Evolutionary conservation across 148 eudicot species (phyloP).

Genomic region (Salicornia ramosissima): DNA sequence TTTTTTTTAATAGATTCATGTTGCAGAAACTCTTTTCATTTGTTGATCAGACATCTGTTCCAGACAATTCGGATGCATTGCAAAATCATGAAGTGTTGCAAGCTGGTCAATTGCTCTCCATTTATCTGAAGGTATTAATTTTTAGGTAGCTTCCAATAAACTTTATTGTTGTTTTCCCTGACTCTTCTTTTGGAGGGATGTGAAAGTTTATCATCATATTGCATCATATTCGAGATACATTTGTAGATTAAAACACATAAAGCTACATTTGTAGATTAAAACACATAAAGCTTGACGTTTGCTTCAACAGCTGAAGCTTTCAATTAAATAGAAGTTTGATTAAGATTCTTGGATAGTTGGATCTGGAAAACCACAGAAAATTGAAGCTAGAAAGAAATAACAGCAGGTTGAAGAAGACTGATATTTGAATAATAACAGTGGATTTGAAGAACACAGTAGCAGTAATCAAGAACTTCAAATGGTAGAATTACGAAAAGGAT

Average conservation of each 20-base stretch:
- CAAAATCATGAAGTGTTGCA: constrained; percentile 87
- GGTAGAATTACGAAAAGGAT: too few species aligned
- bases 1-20: constrained; percentile 70
- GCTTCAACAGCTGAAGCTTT: neutral
- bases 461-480: too few species aligned
- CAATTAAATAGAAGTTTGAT: neutral
- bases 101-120: constrained; percentile 78
- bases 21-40: constrained; percentile 95
- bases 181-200: neutral
- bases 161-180: neutral
- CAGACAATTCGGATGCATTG: constrained; percentile 87
- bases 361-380: too few species aligned
- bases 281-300: neutral
- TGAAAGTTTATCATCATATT: neutral
- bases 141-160: neutral
- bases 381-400: too few species aligned
- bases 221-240: too few species aligned
- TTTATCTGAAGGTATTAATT: constrained; percentile 75
- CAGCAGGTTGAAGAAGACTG: too few species aligned
- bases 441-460: too few species aligned
- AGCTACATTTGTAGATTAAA: neutral
- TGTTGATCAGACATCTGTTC: constrained; percentile 80
- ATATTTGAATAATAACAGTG: too few species aligned
- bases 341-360: too few species aligned
- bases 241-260: neutral